Evolutionary conservation across 2,329 filamentous ascomycete genomes (phyloP).

Genomic region (Neophaeococcomyces mojaviensis): DNA sequence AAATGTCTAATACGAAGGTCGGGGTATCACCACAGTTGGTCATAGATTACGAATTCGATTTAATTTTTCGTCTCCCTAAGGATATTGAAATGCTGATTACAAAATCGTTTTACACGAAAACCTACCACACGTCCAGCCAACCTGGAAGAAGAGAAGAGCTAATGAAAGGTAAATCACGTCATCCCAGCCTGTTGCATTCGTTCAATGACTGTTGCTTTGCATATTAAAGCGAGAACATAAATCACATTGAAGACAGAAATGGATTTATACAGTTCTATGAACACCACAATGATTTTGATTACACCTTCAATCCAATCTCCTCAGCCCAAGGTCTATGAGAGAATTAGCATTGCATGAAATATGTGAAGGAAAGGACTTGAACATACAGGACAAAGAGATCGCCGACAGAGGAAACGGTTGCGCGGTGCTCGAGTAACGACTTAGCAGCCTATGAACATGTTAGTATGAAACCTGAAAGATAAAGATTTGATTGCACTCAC

Average conservation of each 20-base stretch:
- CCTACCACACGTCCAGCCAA: no score
- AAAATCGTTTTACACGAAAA: no score
- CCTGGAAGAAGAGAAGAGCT: no score
- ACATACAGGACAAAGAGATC: not conserved
- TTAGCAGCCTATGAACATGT: slow-evolving; percentile 63
- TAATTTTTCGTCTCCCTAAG: no score
- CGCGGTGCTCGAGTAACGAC: slow-evolving; percentile 78
- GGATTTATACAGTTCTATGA: slow-evolving; percentile 10
- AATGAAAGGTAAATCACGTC: no score
- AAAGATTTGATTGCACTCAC: slow-evolving; percentile 49
- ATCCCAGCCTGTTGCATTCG: no score
- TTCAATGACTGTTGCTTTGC: no score
- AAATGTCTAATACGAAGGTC: no score
- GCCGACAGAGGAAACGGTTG: slow-evolving; percentile 80
- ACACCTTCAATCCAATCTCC: slow-evolving; percentile 91
- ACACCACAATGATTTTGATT: slow-evolving; percentile 35
- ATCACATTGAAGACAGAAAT: not conserved
- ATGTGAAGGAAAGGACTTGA: not conserved
- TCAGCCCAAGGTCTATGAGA: slow-evolving; percentile 64
- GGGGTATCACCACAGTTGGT: no score
- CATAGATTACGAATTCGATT: no score
- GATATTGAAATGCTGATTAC: no score
- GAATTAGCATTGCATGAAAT: slow-evolving; percentile 1
- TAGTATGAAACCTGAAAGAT: not conserved
- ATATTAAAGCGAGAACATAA: no score